Conservation (phyloP, 1,284 basidiomycete species). For the Ceratobasidium sp. region DNA sequence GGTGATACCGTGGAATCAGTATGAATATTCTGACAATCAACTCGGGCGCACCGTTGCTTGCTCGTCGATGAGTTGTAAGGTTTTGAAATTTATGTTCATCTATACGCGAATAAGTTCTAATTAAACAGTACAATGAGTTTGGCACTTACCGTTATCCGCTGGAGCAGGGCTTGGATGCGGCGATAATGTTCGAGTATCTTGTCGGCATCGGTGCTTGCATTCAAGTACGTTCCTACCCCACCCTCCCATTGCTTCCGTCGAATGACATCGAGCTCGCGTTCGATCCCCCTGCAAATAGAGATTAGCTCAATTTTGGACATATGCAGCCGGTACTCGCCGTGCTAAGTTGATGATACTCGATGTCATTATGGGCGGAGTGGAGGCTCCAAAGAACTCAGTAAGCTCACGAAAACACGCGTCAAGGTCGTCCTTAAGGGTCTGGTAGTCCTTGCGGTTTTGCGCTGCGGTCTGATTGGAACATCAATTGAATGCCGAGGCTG, state of each 20-base stretch:
- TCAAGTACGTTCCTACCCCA: too few species aligned
- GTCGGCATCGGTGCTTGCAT: too few species aligned
- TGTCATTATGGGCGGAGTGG: background rate
- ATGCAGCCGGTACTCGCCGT: background rate
- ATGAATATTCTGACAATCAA: background rate
- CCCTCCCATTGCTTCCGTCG: background rate
- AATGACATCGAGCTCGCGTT: background rate
- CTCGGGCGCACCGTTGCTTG: background rate
- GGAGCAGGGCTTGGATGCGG: background rate
- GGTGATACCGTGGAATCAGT: background rate
- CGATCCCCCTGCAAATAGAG: background rate
- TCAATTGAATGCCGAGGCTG: too few species aligned
- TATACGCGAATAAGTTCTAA: background rate
- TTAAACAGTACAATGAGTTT: background rate
- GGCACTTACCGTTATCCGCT: background rate
- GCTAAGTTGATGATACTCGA: background rate
- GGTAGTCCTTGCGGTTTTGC: too few species aligned
- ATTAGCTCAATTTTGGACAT: too few species aligned
- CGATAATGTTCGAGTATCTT: too few species aligned
- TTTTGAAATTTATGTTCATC: background rate
- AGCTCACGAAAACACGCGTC: too few species aligned
- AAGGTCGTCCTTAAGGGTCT: too few species aligned
- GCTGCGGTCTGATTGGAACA: too few species aligned
- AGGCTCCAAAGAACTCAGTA: too few species aligned
- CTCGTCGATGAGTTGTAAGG: background rate